phyloP scores from a whole-genome alignment of 2,329 filamentous ascomycete genomes.

The Blastomyces emzantsi region DNA sequence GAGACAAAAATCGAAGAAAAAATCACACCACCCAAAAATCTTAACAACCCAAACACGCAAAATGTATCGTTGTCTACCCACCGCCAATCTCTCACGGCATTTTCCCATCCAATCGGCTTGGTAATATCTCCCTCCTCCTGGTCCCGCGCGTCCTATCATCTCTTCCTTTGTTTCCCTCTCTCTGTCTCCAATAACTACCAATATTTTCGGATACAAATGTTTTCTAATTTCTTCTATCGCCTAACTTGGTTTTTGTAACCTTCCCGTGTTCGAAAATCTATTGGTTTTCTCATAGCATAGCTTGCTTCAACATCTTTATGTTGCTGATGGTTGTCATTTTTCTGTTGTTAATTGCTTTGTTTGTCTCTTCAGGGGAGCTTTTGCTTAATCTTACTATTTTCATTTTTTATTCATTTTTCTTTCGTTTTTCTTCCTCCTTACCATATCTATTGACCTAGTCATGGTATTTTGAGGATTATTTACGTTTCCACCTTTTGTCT shows the following conservation, averaged over 20 bases:
- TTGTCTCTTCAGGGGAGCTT: background rate
- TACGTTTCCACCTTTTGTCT: background rate
- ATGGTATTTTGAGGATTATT: background rate
- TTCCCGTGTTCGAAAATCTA: background rate
- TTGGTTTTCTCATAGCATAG: background rate
- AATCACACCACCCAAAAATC: background rate
- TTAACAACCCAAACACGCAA: background rate
- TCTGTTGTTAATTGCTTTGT: too few relatives aligned
- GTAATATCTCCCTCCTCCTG: background rate
- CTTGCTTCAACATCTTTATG: background rate
- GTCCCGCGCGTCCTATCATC: background rate
- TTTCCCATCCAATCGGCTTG: background rate
- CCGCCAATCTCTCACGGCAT: background rate
- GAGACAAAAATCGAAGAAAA: background rate
- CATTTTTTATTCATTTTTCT: background rate
- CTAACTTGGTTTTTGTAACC: background rate
- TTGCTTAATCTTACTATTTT: background rate
- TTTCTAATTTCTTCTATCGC: background rate
- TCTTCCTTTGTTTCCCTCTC: background rate
- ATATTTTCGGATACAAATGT: conserved; percentile 1
- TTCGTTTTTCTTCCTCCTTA: background rate
- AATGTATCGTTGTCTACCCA: background rate
- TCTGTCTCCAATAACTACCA: background rate
- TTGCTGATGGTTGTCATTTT: background rate
- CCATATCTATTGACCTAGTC: background rate